Conservation (phyloP, 345 rosid genomes). For the Salix exigua region DNA sequence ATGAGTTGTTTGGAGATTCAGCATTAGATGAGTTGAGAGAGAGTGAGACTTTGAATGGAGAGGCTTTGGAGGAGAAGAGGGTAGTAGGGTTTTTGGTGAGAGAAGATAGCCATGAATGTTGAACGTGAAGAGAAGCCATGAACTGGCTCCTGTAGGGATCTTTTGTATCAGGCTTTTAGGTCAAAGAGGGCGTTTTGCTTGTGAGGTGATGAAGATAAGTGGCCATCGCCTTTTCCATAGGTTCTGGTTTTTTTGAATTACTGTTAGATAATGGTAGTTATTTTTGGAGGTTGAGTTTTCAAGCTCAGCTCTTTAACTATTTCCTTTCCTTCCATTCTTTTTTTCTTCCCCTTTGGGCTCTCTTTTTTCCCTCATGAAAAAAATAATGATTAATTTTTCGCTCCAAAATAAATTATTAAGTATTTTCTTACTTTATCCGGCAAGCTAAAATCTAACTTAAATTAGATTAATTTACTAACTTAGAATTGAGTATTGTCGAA, state of each 20-base stretch:
- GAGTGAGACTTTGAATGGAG: slow-evolving; percentile 28
- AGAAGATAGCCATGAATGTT: slow-evolving; percentile 38
- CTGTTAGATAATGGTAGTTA: slow-evolving; percentile 1
- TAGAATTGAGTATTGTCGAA: too few relatives aligned
- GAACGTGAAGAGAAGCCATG: slow-evolving; percentile 21
- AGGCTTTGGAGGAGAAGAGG: slow-evolving; percentile 27
- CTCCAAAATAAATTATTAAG: too few relatives aligned
- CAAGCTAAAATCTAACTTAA: too few relatives aligned
- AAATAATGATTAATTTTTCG: too few relatives aligned
- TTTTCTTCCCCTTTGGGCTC: too few relatives aligned
- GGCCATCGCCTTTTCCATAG: neutral
- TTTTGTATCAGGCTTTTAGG: neutral
- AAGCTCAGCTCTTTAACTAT: neutral
- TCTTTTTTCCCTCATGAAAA: too few relatives aligned
- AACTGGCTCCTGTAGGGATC: neutral
- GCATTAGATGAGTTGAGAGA: slow-evolving; percentile 26
- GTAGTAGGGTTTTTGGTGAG: slow-evolving; percentile 25
- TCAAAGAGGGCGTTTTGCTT: too few relatives aligned
- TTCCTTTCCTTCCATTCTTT: too few relatives aligned
- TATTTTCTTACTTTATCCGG: too few relatives aligned
- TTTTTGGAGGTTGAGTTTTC: neutral
- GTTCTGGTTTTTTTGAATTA: neutral
- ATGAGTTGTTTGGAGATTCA: slow-evolving; percentile 18
- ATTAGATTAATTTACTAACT: too few relatives aligned
- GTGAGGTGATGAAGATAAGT: neutral